phyloP scores from a whole-genome alignment of 2,329 filamentous ascomycete genomes.

The Venturia aucupariae region DNA sequence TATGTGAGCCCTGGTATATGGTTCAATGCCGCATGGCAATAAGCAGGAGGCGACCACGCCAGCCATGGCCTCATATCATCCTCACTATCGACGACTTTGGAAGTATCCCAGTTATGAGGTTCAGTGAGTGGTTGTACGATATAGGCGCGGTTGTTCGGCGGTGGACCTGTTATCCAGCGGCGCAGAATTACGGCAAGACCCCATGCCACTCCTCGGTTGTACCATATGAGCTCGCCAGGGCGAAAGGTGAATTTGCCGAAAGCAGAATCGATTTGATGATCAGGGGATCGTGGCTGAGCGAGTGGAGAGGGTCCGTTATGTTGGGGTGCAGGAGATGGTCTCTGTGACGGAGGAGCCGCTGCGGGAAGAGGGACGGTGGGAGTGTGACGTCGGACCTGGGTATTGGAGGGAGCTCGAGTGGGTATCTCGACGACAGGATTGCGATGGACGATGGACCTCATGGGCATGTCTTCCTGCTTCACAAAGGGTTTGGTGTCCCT shows the following conservation, averaged over 20 bases:
- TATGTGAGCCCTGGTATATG: slow-evolving; percentile 30
- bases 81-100: slow-evolving; percentile 34
- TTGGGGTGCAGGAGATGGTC: neutral
- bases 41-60: slow-evolving; percentile 47
- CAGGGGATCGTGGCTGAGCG: slow-evolving; percentile 31
- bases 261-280: slow-evolving; percentile 41
- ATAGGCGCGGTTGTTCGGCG: slow-evolving; percentile 26
- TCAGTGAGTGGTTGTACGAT: slow-evolving; percentile 41
- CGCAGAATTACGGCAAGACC: slow-evolving; percentile 43
- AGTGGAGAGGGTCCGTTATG: slow-evolving; percentile 27
- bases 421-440: slow-evolving; percentile 22
- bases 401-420: slow-evolving; percentile 20
- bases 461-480: neutral
- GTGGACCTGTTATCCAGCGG: slow-evolving; percentile 24
- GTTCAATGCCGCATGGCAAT: slow-evolving; percentile 37
- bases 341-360: neutral
- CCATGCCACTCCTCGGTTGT: slow-evolving; percentile 43
- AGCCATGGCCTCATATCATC: slow-evolving; percentile 45
- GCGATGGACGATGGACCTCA: neutral
- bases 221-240: slow-evolving; percentile 49
- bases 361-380: neutral
- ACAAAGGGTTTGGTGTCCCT: slow-evolving; percentile 18
- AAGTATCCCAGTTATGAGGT: slow-evolving; percentile 28
- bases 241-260: slow-evolving; percentile 43
- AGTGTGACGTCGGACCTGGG: neutral